Base-by-base conservation (phyloP, 2,329 filamentous ascomycete species). In the Botrytis pseudocinerea region DNA sequence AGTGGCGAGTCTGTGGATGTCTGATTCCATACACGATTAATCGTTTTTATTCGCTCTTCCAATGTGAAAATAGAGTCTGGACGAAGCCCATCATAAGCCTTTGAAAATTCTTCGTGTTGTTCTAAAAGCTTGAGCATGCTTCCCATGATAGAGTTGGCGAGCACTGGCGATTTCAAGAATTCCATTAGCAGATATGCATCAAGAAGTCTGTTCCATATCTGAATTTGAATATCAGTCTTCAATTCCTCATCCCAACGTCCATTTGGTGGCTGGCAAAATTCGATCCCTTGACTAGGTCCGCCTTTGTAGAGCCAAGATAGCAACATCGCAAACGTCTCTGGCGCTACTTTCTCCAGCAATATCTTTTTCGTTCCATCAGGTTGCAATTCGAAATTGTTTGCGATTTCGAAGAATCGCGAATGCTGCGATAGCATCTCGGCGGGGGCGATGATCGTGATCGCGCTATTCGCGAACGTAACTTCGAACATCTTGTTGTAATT, bases 401-500 rank as follows among this genome's bases (percentile, higher is more conserved):
- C 25, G 14, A 16, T 25, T 54, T 28, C 14, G n/a, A n/a, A 28
- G 12, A 54, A n/a, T 14, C 2, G n/a, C 51, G 51, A 28, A 25
- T 28, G 28, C 25, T 28, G 12, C n/a, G 51, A 12, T 54, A 28
- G n/a, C 25, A 54, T 54, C 12, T 28, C 14, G 51, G 51, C 12
- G n/a, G 14, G n/a, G 28, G 51, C n/a, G n/a, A 18, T 28, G 12
- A 54, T 28, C n/a, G 6, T 54, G 51, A 54, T 28, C 12, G 6
- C 25, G 12, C 12, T 54, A 18, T 54, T 28, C 0, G 25, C 7
- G 2, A 28, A 54, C 16, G 25, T 54, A 18, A 54, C 1, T 16
- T 18, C 6, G 14, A 54, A 54, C 5, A 28, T 8, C 5, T 0
- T n/a, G 5, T n/a, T 16, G 3, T n/a, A 2, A 16, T n/a, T n/a